Conservation (phyloP, 2,329 filamentous ascomycete genomes). For the Pyrenochaeta sp. region DNA sequence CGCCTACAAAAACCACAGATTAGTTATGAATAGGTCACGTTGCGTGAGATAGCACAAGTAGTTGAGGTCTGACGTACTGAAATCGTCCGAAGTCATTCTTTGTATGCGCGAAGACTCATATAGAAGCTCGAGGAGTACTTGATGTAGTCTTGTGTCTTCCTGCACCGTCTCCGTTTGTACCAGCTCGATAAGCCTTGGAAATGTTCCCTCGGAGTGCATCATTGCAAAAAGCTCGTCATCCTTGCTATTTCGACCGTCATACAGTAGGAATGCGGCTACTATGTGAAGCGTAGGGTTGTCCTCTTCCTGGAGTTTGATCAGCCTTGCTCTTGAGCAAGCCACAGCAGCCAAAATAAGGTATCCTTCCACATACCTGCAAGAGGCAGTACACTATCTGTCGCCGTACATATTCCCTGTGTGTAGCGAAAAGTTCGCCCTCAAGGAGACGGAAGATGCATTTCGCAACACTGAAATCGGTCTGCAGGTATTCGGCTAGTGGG, state of each 20-base stretch:
- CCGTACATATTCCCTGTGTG: conserved; percentile 85
- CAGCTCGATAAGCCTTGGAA: conserved; percentile 82
- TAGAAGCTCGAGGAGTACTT: conserved; percentile 83
- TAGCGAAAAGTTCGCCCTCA: conserved; percentile 75
- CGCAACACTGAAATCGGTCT: conserved; percentile 80
- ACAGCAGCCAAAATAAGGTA: background rate
- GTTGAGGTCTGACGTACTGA: conserved; percentile 64
- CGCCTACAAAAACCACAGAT: conserved; percentile 49
- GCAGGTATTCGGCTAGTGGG: conserved; percentile 70
- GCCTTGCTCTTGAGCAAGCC: conserved; percentile 3
- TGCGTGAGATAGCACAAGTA: background rate
- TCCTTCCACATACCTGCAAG: conserved; percentile 63
- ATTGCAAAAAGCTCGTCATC: conserved; percentile 79
- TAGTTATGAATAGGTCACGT: conserved; percentile 7
- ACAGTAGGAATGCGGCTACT: conserved; percentile 82
- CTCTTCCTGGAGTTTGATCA: conserved; percentile 73
- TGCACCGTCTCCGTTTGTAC: conserved; percentile 71
- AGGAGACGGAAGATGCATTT: conserved; percentile 82
- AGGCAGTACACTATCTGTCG: conserved; percentile 92
- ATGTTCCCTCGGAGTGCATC: conserved; percentile 88
- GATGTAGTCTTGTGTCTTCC: conserved; percentile 76
- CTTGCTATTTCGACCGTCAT: conserved; percentile 83
- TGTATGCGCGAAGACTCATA: conserved; percentile 98
- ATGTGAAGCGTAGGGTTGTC: conserved; percentile 81
- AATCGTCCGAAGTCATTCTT: conserved; percentile 76